Evolutionary conservation across 306 rosid species (phyloP).

Genomic region (Vigna mungo): DNA sequence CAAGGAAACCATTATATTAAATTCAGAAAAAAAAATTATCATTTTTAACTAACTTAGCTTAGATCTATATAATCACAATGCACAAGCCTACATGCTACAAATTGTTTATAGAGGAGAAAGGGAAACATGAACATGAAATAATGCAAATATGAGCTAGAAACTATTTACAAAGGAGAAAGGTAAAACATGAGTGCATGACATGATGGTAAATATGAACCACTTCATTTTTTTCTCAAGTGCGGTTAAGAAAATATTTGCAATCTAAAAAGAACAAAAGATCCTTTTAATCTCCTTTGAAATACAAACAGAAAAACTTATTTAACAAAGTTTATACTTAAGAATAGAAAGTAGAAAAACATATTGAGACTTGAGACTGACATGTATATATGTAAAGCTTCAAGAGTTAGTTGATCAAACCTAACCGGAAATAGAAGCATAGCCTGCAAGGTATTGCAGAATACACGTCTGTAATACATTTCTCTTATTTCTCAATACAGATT

Average conservation of each 20-base stretch:
- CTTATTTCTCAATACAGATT: not conserved
- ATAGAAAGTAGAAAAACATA: slow-evolving; percentile 9
- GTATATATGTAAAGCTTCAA: not conserved
- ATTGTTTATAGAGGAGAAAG: slow-evolving; percentile 5
- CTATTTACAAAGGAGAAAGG: slow-evolving; percentile 13
- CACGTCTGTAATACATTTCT: not conserved
- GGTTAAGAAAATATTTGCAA: not conserved
- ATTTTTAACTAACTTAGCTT: not conserved
- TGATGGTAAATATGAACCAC: slow-evolving; percentile 5
- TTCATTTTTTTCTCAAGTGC: slow-evolving; percentile 26
- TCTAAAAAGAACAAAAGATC: not conserved
- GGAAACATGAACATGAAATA: not conserved
- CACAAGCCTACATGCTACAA: slow-evolving; percentile 17
- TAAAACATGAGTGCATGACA: not conserved
- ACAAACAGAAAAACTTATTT: not conserved
- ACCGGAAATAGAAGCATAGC: not conserved
- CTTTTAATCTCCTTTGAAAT: slow-evolving; percentile 17
- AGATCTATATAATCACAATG: not conserved
- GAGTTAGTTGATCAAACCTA: not conserved
- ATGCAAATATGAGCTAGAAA: slow-evolving; percentile 10
- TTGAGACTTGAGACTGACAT: not conserved
- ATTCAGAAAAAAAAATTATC: not conserved
- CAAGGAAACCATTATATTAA: not conserved
- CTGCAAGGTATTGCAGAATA: not conserved
- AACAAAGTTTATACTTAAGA: not conserved